Evolutionary conservation across 352 stramenopile species (phyloP), one percentile per base, ranked within the genome.

Genomic region (Phytophthora cryptogea): DNA sequence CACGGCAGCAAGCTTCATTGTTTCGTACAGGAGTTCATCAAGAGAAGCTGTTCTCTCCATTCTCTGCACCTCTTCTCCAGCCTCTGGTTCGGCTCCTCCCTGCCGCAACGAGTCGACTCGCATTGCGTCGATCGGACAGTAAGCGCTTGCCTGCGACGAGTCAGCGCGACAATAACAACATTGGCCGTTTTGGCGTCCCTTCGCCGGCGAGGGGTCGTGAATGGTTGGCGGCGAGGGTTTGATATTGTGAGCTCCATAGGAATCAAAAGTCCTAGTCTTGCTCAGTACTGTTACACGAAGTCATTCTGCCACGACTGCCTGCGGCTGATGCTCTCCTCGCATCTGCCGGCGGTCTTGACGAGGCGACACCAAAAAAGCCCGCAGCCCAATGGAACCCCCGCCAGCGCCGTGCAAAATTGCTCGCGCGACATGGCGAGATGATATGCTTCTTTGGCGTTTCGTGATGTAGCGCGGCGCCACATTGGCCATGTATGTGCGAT

Each of bases 371-470:
- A 35, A 35, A 35, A 35, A 35, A 35, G 30, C 6, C 9, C 1
- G 30, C 6, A 10, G 30, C 3, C 30, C 30, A 35, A 39, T 39
- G 11, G 33, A 23, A 23, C 20, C 20, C 20, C 20, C 20, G 20
- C 20, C 20, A 23, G 20, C 20, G 20, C 20, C 20, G 20, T 23
- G 20, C 20, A 23, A 23, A 23, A 3, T 23, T 23, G 20, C 20
- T 2, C 20, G 20, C 20, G 20, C 20, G 20, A 23, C 20, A 28
- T 27, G 40, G 14, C 40, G 23, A 47, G 10, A 47, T 47, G 41
- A 47, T 33, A 47, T 47, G 41, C 41, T 47, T 47, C 41, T 42
- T 23, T 23, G 20, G 20, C 20, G 20, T 23, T 23, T 23, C 20
- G 20, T 23, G 20, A 23, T 23, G 20, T 2, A 23, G 20, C 20